These are phyloP conservation scores for Hyaloscypha bicolor DNA, from an alignment of 495 filamentous ascomycete species.

Conservation along the genomic window DNA sequence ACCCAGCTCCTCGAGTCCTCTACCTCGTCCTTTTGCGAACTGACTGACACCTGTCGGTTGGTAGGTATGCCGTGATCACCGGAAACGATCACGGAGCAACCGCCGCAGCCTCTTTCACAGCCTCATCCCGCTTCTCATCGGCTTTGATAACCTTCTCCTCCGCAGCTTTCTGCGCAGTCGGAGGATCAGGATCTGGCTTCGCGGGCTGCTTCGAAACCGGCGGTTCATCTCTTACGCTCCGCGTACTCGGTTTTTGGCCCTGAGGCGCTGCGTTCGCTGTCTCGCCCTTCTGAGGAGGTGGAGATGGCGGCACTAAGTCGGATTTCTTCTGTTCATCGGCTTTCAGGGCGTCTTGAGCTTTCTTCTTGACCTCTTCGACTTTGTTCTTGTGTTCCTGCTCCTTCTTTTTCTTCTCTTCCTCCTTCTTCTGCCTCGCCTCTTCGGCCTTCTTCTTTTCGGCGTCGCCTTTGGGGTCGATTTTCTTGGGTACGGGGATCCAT, in stretches of 20 bases:
- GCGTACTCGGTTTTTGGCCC: neutral
- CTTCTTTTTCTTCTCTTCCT: conserved; percentile 7
- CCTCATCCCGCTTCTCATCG: conserved; percentile 15
- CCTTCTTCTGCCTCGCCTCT: conserved; percentile 12
- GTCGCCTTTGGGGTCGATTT: conserved; percentile 4
- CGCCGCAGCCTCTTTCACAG: neutral
- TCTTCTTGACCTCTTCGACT: conserved; percentile 16
- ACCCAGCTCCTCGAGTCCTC: too few species aligned
- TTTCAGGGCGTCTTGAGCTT: conserved; percentile 21
- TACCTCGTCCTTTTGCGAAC: too few species aligned
- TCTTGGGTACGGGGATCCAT: conserved; percentile 36
- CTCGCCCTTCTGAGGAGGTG: neutral
- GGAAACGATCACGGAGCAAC: too few species aligned
- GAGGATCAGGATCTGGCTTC: conserved; percentile 40
- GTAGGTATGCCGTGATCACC: too few species aligned
- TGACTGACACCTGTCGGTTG: too few species aligned
- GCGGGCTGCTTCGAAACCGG: conserved; percentile 39
- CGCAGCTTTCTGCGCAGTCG: conserved; percentile 33
- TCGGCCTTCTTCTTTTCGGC: neutral
- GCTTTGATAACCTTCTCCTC: conserved; percentile 23
- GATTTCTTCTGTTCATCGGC: neutral
- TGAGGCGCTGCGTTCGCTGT: conserved; percentile 2
- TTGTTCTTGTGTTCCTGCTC: conserved; percentile 16
- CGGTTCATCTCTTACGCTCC: conserved; percentile 28
- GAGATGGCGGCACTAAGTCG: neutral